These are phyloP conservation scores for Backusella luteola DNA, from an alignment of 192 early-diverging fungal species.

Conservation along the genomic window DNA sequence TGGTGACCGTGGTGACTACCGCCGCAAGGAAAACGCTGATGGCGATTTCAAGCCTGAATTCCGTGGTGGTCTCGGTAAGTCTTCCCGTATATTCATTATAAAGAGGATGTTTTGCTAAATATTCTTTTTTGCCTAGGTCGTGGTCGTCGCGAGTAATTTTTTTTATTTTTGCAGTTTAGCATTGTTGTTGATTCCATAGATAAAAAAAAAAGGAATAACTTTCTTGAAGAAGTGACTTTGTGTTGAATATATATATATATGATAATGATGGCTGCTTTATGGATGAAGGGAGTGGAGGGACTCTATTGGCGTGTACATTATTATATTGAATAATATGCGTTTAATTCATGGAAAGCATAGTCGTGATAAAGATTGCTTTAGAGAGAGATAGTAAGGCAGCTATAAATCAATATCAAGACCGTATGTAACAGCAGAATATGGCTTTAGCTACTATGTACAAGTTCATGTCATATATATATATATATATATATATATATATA, in stretches of 20 bases:
- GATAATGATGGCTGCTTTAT: not conserved
- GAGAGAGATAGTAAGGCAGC: not conserved
- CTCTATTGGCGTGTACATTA: not conserved
- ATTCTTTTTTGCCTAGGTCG: slow-evolving; percentile 16
- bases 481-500: too few species aligned
- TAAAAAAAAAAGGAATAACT: not conserved
- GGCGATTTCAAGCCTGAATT: slow-evolving; percentile 98
- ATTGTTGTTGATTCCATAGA: not conserved
- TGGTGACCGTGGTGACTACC: slow-evolving; percentile 84
- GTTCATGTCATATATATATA: too few species aligned
- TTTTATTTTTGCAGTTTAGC: not conserved
- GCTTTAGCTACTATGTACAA: too few species aligned
- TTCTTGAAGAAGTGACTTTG: not conserved
- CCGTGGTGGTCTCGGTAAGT: slow-evolving; percentile 85
- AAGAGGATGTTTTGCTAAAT: not conserved
- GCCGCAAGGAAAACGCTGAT: slow-evolving; percentile 87
- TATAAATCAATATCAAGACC: not conserved
- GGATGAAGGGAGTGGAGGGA: not conserved
- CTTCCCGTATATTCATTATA: not conserved
- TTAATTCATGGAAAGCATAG: not conserved
- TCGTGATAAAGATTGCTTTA: not conserved
- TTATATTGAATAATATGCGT: not conserved
- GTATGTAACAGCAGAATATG: not conserved
- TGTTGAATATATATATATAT: not conserved
- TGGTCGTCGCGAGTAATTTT: slow-evolving; percentile 25